These are phyloP conservation scores for Diddensiella santjacobensis DNA, from an alignment of 805 yeast species.

Conservation along the genomic window DNA sequence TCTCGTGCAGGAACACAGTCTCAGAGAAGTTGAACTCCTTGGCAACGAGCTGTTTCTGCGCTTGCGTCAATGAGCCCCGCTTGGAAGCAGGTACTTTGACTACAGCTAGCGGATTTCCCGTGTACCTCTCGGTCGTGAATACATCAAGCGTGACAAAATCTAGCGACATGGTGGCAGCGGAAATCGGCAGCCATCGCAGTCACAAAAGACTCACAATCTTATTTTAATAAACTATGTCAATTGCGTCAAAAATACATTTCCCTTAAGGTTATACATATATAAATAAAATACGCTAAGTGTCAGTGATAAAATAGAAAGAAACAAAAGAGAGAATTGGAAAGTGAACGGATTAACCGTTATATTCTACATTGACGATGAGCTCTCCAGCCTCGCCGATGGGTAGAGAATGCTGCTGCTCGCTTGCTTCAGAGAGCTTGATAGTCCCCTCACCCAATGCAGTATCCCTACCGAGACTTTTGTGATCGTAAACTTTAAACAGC, in stretches of 20 bases:
- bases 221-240: too few species aligned
- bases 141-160: slow-evolving; percentile 37
- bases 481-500: slow-evolving; percentile 57
- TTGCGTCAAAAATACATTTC: not conserved
- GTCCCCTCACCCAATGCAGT: slow-evolving; percentile 58
- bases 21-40: slow-evolving; percentile 62
- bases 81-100: slow-evolving; percentile 41
- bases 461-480: slow-evolving; percentile 71
- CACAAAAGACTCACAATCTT: too few species aligned
- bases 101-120: slow-evolving; percentile 58
- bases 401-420: slow-evolving; percentile 4
- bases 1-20: slow-evolving; percentile 48
- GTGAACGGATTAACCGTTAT: not conserved
- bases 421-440: slow-evolving; percentile 31
- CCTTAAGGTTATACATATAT: not conserved
- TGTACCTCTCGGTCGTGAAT: slow-evolving; percentile 38
- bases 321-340: slow-evolving; percentile 1
- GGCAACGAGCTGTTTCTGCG: slow-evolving; percentile 46
- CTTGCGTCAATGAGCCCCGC: slow-evolving; percentile 23
- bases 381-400: not conserved
- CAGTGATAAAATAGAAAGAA: not conserved
- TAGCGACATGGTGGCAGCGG: slow-evolving; percentile 1
- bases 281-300: slow-evolving; percentile 2
- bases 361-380: not conserved
- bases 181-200: not conserved